These are phyloP conservation scores for Fusarium goolgardi DNA, from an alignment of 2,329 filamentous ascomycete species.

Conservation along the genomic window DNA sequence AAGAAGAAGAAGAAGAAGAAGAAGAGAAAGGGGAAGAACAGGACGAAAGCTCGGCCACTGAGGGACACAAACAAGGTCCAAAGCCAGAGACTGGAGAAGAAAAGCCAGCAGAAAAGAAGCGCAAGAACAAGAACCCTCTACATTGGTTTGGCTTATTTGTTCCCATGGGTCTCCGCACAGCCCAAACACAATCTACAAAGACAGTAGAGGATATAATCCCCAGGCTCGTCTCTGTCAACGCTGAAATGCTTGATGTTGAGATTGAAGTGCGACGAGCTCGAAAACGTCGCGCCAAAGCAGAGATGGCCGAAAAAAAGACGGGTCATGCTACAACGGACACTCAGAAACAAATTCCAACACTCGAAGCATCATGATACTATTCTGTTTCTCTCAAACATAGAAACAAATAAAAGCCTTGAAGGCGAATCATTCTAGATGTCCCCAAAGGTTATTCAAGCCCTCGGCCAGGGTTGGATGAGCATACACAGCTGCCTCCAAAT, in stretches of 20 bases:
- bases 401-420: background rate
- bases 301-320: constrained; percentile 51
- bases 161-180: constrained; percentile 63
- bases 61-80: constrained; percentile 4
- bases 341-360: constrained; percentile 15
- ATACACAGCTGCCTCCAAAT: constrained; percentile 60
- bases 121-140: constrained; percentile 58
- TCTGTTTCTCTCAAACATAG: background rate
- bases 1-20: constrained; percentile 7
- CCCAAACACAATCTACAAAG: constrained; percentile 68
- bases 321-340: constrained; percentile 8
- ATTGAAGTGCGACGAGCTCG: constrained; percentile 73
- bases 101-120: constrained; percentile 29
- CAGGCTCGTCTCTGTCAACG: constrained; percentile 65
- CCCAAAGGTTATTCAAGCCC: constrained; percentile 64
- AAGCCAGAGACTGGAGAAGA: constrained; percentile 20
- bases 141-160: constrained; percentile 68
- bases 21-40: constrained; percentile 18
- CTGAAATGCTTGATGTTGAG: constrained; percentile 73
- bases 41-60: background rate
- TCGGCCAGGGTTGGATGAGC: constrained; percentile 64
- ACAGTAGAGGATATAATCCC: constrained; percentile 69
- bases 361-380: constrained; percentile 29
- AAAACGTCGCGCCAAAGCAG: constrained; percentile 65
- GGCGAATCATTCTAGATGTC: constrained; percentile 51